Percentiles rank a stretch among this genome's conserved stretches.
Evolutionary conservation across 345 rosid species (phyloP).

Genomic region (Lepidium didymum): DNA sequence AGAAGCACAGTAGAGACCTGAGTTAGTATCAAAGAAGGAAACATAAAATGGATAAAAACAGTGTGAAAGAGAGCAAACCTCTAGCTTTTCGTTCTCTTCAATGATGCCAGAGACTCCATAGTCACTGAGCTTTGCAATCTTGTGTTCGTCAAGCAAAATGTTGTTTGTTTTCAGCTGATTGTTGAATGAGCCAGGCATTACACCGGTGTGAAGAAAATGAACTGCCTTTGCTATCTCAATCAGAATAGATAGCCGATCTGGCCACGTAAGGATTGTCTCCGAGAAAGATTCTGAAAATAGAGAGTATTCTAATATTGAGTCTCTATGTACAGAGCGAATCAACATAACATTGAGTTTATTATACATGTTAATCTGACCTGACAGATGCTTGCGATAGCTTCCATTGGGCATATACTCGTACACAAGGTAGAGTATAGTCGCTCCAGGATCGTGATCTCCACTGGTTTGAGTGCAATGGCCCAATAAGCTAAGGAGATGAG

Average conservation of each 20-base stretch:
- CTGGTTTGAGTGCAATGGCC: conserved; percentile 69
- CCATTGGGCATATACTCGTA: conserved; percentile 67
- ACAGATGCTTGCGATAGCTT: conserved; percentile 57
- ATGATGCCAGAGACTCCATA: conserved; percentile 72
- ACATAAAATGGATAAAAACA: background rate
- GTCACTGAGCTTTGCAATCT: conserved; percentile 88
- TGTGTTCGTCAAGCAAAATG: conserved; percentile 86
- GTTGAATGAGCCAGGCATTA: conserved; percentile 67
- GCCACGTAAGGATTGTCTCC: conserved; percentile 76
- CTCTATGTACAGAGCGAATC: background rate
- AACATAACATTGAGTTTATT: background rate
- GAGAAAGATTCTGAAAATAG: conserved; percentile 50
- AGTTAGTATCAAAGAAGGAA: conserved; percentile 2
- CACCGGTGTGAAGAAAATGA: conserved; percentile 83
- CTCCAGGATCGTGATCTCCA: conserved; percentile 40
- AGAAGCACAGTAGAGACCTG: background rate
- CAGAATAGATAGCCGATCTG: conserved; percentile 69
- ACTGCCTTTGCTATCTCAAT: conserved; percentile 92
- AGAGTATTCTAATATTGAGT: background rate
- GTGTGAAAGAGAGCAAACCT: conserved; percentile 37
- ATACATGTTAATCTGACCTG: conserved; percentile 47
- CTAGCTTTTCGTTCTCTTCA: conserved; percentile 58
- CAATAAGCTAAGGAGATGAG: conserved; percentile 73
- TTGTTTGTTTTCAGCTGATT: conserved; percentile 69
- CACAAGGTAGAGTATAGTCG: conserved; percentile 57